Evolutionary conservation across 306 rosid species (phyloP).

Genomic region (Citrullus colocynthis): DNA sequence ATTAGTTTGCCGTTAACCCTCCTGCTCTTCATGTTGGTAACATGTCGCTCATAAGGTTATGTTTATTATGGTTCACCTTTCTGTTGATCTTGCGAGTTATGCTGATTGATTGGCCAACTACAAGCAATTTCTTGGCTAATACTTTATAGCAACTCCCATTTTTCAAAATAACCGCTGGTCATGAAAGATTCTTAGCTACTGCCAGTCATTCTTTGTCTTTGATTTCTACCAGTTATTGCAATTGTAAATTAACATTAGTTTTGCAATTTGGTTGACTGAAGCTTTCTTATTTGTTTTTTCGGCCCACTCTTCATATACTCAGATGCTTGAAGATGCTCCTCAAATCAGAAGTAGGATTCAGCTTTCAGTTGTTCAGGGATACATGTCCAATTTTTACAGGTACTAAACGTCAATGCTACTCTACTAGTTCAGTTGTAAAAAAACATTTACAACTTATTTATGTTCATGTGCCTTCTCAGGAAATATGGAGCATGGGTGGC

Average conservation of each 20-base stretch:
- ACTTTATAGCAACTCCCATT: not conserved
- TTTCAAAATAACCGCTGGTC: not conserved
- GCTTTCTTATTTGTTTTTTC: not conserved
- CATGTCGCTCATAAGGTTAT: not conserved
- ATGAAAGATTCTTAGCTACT: not conserved
- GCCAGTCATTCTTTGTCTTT: not conserved
- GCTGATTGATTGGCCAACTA: not conserved
- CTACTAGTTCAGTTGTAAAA: not conserved
- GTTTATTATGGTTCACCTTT: not conserved
- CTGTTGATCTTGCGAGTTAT: not conserved
- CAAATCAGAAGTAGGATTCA: conserved; percentile 39
- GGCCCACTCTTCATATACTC: not conserved
- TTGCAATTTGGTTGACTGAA: not conserved
- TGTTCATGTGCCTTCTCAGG: conserved; percentile 28
- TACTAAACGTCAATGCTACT: conserved; percentile 15
- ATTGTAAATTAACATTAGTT: not conserved
- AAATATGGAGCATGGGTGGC: conserved; percentile 85
- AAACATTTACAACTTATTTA: not conserved
- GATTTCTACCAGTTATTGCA: not conserved
- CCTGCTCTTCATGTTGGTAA: not conserved
- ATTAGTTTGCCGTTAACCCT: not conserved
- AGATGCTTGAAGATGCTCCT: conserved; percentile 64
- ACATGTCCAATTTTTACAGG: conserved; percentile 79
- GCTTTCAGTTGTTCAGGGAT: conserved; percentile 85
- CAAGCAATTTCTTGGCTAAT: not conserved